These are phyloP conservation scores for Xylariaceae sp. DNA, from an alignment of 2,329 filamentous ascomycete genomes.

Conservation along the genomic window DNA sequence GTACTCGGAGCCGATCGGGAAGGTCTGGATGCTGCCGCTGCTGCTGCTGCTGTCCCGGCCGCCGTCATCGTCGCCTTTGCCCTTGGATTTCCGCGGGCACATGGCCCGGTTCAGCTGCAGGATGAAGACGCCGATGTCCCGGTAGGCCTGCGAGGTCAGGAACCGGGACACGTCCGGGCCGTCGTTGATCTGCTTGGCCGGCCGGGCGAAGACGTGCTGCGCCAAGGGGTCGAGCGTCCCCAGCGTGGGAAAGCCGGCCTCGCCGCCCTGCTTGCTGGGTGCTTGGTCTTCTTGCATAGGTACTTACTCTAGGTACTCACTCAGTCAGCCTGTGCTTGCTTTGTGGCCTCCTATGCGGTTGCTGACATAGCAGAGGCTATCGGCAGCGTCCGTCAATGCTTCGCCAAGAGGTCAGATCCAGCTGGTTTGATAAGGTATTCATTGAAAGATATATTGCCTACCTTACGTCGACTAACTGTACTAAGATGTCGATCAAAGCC, in stretches of 20 bases:
- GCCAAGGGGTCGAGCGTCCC: conserved; percentile 39
- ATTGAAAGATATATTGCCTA: too few species aligned
- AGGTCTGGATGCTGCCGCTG: conserved; percentile 38
- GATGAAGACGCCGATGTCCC: conserved; percentile 79
- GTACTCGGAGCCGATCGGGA: conserved; percentile 34
- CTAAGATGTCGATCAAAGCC: too few species aligned
- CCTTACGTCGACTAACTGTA: too few species aligned
- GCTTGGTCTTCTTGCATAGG: too few species aligned
- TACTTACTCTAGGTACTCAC: too few species aligned
- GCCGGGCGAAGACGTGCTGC: conserved; percentile 55
- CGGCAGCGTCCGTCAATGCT: too few species aligned
- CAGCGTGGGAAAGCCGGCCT: conserved; percentile 28
- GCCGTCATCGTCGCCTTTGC: conserved; percentile 28
- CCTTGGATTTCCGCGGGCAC: conserved; percentile 55
- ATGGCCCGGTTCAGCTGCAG: conserved; percentile 85
- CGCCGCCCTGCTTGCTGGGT: conserved; percentile 5
- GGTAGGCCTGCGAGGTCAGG: conserved; percentile 72
- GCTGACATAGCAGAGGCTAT: too few species aligned
- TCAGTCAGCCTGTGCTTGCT: too few species aligned
- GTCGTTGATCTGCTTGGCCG: conserved; percentile 77
- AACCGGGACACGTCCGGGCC: conserved; percentile 75
- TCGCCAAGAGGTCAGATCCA: too few species aligned
- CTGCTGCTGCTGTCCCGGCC: too few species aligned
- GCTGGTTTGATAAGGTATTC: too few species aligned
- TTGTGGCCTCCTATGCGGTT: too few species aligned